Evolutionary conservation across 805 yeast species (phyloP), one percentile per base, ranked within the genome.

Genomic region (Ogataea pignaliae): DNA sequence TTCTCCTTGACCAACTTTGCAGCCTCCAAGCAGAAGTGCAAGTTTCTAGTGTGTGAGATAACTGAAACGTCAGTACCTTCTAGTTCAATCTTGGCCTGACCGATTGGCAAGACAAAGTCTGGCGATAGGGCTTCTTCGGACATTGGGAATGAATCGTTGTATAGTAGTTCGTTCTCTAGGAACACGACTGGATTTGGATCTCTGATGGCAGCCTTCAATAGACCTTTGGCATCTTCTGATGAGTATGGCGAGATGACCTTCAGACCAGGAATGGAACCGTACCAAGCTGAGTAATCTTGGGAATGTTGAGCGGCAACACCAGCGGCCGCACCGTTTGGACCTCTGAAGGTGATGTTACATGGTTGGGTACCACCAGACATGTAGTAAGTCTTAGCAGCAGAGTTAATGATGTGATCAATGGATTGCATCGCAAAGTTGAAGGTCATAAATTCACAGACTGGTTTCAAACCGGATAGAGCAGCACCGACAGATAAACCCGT

Each of bases 271-370:
- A 93, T 89, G 41, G 95, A 75, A 55, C 97, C 98, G 72, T 93
- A 93, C 99, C 99, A 93, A 43, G 97, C 89, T 44, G 96, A 78
- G 69, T 81, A 93, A 73, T 89, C 95, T 74, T 93, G 99, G 26
- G 99, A 93, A 74, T 93, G 99, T 73, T 93, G 99, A 47, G 99
- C 99, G 59, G 81, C 99, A 57, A 93, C 99, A 80, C 98, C 98
- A 40, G 97, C 97, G 57, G 99, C 97, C 40, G 99, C 97, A 71
- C 99, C 99, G 70, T 93, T 93, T 50, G 99, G 98, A 62, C 99
- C 99, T 73, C 99, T 85, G 78, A 93, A 93, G 43, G 96, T 90
- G 64, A 91, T 88, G 72, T 88, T 90, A 77, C 97, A 90, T 51
- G 91, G 91, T 72, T 90, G 97, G 52, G 83, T 86, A 76, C 99